Base-by-base conservation (phyloP, 2,329 filamentous ascomycete genomes). In the Botrytis elliptica region DNA sequence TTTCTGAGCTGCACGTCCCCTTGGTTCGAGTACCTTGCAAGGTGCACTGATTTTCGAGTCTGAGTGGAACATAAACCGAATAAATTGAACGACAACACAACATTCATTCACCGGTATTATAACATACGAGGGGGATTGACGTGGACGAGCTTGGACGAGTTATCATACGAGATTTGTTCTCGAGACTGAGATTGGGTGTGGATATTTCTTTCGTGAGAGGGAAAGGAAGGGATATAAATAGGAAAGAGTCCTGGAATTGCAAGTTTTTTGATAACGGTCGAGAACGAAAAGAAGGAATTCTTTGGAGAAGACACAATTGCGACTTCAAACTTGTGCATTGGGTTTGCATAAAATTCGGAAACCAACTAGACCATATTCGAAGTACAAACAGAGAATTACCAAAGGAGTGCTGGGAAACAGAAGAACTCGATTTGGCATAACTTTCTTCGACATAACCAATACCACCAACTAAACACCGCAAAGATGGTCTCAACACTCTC, bases 401-500 rank as follows among this genome's bases (percentile, higher is more conserved):
- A 49, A 16, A 49, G 38, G 18, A 66, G 20, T 1, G 3, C 64
- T 25, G 14, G 25, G 44, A 49, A 25, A 52, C n/a, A 49, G 22
- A 38, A 66, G 44, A 64, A n/a, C 36, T 38, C 44, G 46, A 40
- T 25, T 52, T 40, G 2, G 25, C 38, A 67, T 40, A 38, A 14
- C 36, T n/a, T 7, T 25, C 25, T 42, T 64, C 40, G 4, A 44
- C 4, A 10, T 4, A 33, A 33, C 10, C 18, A 65, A 44, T 46
- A 65, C n/a, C n/a, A 72, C 38, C 12, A 46, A 12, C 9, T n/a
- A 40, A 33, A 8, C 18, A 55, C 44, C 73, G 9, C 22, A 59
- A 77, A 69, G 59, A 81, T 81, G 80, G 77, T 74, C 10, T 79
- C 78, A 16, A 75, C 79, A 55, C 73, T 75, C 62, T 77, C 75